Percentiles rank a stretch among this genome's conserved stretches.
Conservation (phyloP, 2,329 filamentous ascomycete genomes). For the Diaporthe caulivora region DNA sequence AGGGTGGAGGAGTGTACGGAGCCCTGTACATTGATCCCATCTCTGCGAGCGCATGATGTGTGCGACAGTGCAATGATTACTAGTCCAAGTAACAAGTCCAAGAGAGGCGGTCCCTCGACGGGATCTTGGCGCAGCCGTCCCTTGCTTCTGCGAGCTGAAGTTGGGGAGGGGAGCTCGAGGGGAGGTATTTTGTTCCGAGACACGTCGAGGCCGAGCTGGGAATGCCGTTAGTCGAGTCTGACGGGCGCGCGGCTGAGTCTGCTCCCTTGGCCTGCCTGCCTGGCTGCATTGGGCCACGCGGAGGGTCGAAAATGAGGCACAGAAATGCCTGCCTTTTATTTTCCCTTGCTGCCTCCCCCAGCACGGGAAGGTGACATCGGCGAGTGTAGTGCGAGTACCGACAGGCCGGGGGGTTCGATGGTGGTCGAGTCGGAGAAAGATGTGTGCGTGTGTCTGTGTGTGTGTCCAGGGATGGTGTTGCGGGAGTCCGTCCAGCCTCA, state of each 20-base stretch:
- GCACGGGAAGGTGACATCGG: slow-evolving; percentile 1
- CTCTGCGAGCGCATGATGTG: neutral
- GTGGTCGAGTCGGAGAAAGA: neutral
- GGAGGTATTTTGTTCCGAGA: slow-evolving; percentile 1
- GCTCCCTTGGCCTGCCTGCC: slow-evolving; percentile 13
- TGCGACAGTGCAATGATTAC: neutral
- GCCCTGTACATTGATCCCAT: neutral
- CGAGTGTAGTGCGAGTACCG: slow-evolving; percentile 19
- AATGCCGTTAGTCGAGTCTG: slow-evolving; percentile 21
- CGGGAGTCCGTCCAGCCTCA: slow-evolving; percentile 9
- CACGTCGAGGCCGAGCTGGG: slow-evolving; percentile 13
- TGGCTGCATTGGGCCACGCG: neutral
- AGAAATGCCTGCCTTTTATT: neutral
- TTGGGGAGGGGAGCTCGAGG: neutral
- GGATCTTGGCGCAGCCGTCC: slow-evolving; percentile 4
- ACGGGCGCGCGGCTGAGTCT: neutral
- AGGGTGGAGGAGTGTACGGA: no score
- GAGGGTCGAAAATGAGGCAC: neutral
- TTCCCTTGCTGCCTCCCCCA: slow-evolving; percentile 17
- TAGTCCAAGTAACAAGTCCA: neutral
- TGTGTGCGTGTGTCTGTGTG: neutral
- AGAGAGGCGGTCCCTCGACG: neutral
- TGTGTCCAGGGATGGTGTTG: slow-evolving; percentile 4
- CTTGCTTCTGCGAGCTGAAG: slow-evolving; percentile 4
- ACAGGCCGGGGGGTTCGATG: neutral